Percentiles rank a stretch among this genome's conserved stretches.
Conservation (phyloP, 805 yeast species). For the Barnettozyma botsteinii region DNA sequence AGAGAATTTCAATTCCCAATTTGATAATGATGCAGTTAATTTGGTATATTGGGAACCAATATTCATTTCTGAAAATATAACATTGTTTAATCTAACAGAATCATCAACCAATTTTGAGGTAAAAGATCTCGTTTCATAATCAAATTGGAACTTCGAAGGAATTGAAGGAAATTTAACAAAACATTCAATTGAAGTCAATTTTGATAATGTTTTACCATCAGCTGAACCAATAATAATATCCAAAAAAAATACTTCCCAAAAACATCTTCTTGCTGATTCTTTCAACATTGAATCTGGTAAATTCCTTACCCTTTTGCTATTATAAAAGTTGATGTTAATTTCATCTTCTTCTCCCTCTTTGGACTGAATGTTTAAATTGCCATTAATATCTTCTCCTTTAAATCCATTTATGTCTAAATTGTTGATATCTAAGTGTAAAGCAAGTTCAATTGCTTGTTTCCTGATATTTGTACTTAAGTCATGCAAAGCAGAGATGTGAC, state of each 20-base stretch:
- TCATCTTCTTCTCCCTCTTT: conserved; percentile 14
- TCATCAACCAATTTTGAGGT: conserved; percentile 45
- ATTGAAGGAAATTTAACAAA: conserved; percentile 35
- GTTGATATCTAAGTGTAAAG: conserved; percentile 34
- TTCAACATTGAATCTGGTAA: conserved; percentile 15
- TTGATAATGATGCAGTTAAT: conserved; percentile 42
- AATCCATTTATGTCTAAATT: conserved; percentile 30
- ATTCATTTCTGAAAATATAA: conserved; percentile 36
- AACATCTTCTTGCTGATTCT: conserved; percentile 36
- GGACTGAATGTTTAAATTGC: conserved; percentile 10
- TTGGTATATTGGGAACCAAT: conserved; percentile 32
- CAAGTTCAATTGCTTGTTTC: conserved; percentile 35
- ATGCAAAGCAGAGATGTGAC: conserved; percentile 49
- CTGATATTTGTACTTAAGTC: conserved; percentile 39
- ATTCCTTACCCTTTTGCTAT: conserved; percentile 19
- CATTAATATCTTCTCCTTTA: conserved; percentile 22
- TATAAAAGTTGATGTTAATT: conserved; percentile 22
- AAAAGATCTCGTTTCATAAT: conserved; percentile 41
- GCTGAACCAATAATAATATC: conserved; percentile 51
- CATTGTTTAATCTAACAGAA: conserved; percentile 41
- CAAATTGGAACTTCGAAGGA: conserved; percentile 34
- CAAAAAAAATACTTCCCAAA: conserved; percentile 48
- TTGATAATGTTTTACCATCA: conserved; percentile 40
- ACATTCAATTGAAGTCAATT: conserved; percentile 31
- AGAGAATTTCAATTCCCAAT: conserved; percentile 43